These are phyloP conservation scores for Pugionium dolabratum DNA, from an alignment of 345 rosid genomes.

Conservation along the genomic window DNA sequence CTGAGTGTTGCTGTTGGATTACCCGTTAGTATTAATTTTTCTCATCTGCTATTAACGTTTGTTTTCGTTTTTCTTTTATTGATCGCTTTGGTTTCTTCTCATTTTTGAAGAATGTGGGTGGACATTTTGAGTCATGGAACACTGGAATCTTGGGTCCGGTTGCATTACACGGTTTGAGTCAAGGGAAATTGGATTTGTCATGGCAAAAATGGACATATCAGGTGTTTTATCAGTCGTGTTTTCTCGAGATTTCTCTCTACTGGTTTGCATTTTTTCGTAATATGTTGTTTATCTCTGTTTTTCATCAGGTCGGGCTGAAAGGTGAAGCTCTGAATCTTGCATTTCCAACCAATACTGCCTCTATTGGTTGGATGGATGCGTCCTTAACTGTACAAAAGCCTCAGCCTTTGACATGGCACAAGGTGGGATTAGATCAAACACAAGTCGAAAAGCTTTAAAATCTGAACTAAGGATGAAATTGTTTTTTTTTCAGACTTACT, in stretches of 20 bases:
- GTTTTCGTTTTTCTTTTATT: constrained; percentile 14
- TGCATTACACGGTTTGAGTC: constrained; percentile 83
- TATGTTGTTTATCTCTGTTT: constrained; percentile 11
- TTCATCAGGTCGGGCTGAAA: constrained; percentile 85
- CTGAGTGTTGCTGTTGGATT: constrained; percentile 96
- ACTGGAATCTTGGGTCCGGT: constrained; percentile 97
- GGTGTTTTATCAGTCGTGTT: constrained; percentile 42
- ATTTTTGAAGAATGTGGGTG: constrained; percentile 80
- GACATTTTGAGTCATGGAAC: constrained; percentile 92
- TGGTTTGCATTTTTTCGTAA: not conserved
- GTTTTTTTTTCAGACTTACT: constrained; percentile 54
- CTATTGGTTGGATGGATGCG: constrained; percentile 74
- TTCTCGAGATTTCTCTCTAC: not conserved
- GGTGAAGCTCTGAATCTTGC: constrained; percentile 93
- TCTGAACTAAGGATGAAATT: not conserved
- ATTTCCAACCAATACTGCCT: constrained; percentile 59
- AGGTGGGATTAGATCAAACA: constrained; percentile 47
- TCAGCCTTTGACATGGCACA: constrained; percentile 95
- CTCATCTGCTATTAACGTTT: not conserved
- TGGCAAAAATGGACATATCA: constrained; percentile 98
- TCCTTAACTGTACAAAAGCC: constrained; percentile 63
- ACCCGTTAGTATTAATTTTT: constrained; percentile 57
- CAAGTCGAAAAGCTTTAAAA: not conserved
- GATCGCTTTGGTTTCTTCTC: not conserved
- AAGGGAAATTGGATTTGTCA: constrained; percentile 87